phyloP scores from a whole-genome alignment of 441 rosid genomes.

The Arabidopsis hybrid region DNA sequence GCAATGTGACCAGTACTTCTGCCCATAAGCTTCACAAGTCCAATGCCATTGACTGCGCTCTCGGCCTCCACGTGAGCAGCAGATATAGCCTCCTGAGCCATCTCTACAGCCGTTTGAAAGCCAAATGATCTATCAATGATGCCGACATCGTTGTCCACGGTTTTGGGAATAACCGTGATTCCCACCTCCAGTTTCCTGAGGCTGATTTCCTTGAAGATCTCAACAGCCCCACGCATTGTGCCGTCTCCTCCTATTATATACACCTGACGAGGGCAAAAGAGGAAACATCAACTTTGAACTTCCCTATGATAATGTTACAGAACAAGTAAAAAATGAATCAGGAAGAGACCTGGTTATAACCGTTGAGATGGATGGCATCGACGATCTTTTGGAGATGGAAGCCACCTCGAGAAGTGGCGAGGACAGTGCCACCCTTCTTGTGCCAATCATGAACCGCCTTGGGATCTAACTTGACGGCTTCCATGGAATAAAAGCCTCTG shows the following conservation, averaged over 20 bases:
- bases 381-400: constrained; percentile 75
- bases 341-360: constrained; percentile 63
- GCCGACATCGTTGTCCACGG: constrained; percentile 90
- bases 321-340: too few species aligned
- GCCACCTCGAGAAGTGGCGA: constrained; percentile 85
- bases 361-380: constrained; percentile 61
- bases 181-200: constrained; percentile 60
- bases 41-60: constrained; percentile 91
- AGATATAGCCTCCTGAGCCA: constrained; percentile 84
- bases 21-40: constrained; percentile 90
- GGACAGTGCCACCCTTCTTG: constrained; percentile 77
- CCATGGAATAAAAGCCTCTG: constrained; percentile 79
- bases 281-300: neutral
- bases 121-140: constrained; percentile 90
- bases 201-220: constrained; percentile 63
- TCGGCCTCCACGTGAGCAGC: constrained; percentile 91
- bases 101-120: constrained; percentile 91
- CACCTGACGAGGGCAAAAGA: constrained; percentile 47
- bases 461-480: constrained; percentile 61
- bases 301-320: too few species aligned
- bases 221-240: constrained; percentile 84
- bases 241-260: constrained; percentile 92
- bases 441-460: constrained; percentile 77
- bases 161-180: constrained; percentile 80
- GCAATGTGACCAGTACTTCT: constrained; percentile 94